Evolutionary conservation across 169 alveolate species (phyloP), one percentile per base, ranked within the genome.

Genomic region (Perkinsus chesapeaki): DNA sequence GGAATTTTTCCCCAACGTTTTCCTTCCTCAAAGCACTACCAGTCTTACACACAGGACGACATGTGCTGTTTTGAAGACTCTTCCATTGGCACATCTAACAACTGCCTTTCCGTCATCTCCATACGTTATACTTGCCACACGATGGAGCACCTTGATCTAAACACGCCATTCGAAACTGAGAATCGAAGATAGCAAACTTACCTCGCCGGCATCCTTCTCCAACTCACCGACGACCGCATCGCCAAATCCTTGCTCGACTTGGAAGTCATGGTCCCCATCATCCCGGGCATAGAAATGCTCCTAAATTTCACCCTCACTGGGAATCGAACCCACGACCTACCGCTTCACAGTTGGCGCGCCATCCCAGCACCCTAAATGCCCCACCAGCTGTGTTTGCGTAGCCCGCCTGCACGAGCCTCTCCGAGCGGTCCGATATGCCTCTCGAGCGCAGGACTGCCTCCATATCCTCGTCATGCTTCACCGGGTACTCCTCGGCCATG

Each of bases 311-410:
- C 23, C 37, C 23, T 0, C 27, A 27, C 82, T 23, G 27, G 82
- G 82, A 34, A 60, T 60, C 82, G 82, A 60, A 60, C 82, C 82
- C 31, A 34, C 7, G 82, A 60, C 82, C 82, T 60, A 60, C 82
- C 82, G 82, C 82, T 60, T 60, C 82, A 60, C 82, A 60, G 82
- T 60, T 60, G 3, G 82, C 82, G 36, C 82, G 82, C 82, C 82
- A 60, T 20, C 82, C 27, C 37, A 60, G 82, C 27, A 60, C 82
- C 27, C 82, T 1, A 60, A 60, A 60, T 60, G 82, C 82, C 23
- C 82, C 82, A 23, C 82, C 82, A 34, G 82, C 82, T 20, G 82
- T 60, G 23, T 60, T 60, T 27, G 37, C 82, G 23, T 60, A 60
- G 0, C 82, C 82, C 12, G 82, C 82, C 23, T 60, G 82, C 3